Evolutionary conservation across 805 yeast genomes (phyloP), one percentile per base, ranked within the genome.

Genomic region (Metschnikowia borealis): DNA sequence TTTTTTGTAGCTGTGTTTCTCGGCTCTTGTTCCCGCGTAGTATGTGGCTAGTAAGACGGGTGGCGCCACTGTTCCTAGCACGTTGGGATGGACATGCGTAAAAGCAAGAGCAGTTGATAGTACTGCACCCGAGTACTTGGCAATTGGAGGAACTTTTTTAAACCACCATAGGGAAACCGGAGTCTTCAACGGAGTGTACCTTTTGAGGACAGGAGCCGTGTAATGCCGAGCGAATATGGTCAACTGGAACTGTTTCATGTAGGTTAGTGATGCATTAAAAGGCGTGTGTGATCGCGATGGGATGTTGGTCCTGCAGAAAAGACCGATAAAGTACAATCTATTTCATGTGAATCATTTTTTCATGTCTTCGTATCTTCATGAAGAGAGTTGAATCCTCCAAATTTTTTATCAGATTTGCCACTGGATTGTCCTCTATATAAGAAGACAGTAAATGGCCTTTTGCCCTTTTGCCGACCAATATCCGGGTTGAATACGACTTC

Each of bases 21-120:
- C 49, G 40, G 50, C 48, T n/a, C 51, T 46, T 23, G 56, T 54
- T 46, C 58, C 58, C 4, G 51, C 55, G 39, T 55, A 70, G 56
- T 61, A 69, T 2, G 63, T 58, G 0, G 62, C 69, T 2, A 69
- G 56, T 0, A 61, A 60, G 3, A 63, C 38, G 2, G 78, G 77
- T 2, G 78, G 78, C 1, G 63, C 67, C 8, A 69, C 51, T 1
- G 76, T 71, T 13, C 70, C 52, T 5, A 72, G 43, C 3, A 63
- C 54, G 52, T 70, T 63, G 5, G 74, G 75, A 51, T 70, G 75
- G 2, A 73, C 40, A 48, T 70, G 69, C 5, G 65, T 66, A 15
- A 71, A 46, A 3, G 67, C 55, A 10, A 55, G 46, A 0, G 74
- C 73, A 2, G 64, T 50, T 2, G 60, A 40, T 0, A 65, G 52